Evolutionary conservation across 2,329 filamentous ascomycete genomes (phyloP), one percentile per base, ranked within the genome.

Genomic region (Sporothrix globosa): DNA sequence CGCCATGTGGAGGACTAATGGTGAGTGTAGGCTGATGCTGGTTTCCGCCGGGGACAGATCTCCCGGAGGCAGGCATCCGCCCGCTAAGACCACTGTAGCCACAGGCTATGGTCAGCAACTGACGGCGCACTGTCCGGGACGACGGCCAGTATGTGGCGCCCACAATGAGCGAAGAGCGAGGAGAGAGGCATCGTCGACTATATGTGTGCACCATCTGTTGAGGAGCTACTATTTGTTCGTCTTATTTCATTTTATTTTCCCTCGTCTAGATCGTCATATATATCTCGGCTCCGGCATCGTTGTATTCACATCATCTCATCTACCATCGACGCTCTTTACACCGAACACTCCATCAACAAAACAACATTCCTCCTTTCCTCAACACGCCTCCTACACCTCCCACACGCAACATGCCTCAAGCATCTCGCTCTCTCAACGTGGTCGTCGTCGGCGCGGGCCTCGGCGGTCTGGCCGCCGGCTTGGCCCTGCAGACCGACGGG

Each of bases 401-500:
- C n/a, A 65, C 14, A 48, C n/a, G n/a, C 70, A 61, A 69, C 72
- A 68, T 68, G 66, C 66, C 66, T 30, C 21, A 46, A 30, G 66
- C 66, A 27, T 19, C 50, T 9, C 50, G 66, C 17, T 68, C 68
- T 2, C 30, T 72, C 11, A 67, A 73, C 44, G 53, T 74, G 21
- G 66, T 74, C 10, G 68, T 75, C n/a, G 73, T 75, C 21, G 74
- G 74, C 5, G 74, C 69, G 7, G 74, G 74, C 41, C 71, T 74
- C 7, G 74, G 72, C 6, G 74, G 74, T 4, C 68, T 70, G 13
- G 69, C 69, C 2, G 70, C 73, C 5, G 73, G 53, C 0, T 60
- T 74, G 19, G 71, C 72, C 19, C 67, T 70, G 4, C 68, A 70
- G 68, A 70, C 72, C 5, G 69, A 70, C 50, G 70, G 66, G 24